Conservation (phyloP, 805 yeast genomes). For the Metschnikowia lunata region DNA sequence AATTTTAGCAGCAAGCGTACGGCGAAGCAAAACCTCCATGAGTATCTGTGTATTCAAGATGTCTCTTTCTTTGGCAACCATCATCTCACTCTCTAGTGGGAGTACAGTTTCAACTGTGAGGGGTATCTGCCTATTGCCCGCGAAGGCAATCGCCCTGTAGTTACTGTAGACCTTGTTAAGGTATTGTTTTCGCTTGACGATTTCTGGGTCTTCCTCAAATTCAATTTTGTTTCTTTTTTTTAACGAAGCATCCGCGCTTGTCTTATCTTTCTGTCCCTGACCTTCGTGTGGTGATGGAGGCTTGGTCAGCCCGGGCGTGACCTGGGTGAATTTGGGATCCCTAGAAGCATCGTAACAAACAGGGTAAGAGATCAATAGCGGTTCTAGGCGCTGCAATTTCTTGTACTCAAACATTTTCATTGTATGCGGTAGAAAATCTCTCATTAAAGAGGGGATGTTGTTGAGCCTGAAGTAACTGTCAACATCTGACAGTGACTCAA, state of each 20-base stretch:
- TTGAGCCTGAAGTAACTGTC: slow-evolving; percentile 16
- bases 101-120: slow-evolving; percentile 27
- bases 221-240: too few relatives aligned
- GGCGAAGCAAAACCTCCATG: slow-evolving; percentile 36
- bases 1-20: slow-evolving; percentile 41
- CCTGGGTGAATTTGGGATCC: slow-evolving; percentile 6
- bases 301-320: not conserved
- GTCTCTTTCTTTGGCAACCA: slow-evolving; percentile 24
- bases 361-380: slow-evolving; percentile 9
- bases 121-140: slow-evolving; percentile 18
- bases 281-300: not conserved
- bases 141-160: slow-evolving; percentile 27
- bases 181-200: slow-evolving; percentile 16
- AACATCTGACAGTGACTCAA: slow-evolving; percentile 14
- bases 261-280: not conserved
- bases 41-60: slow-evolving; percentile 28
- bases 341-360: slow-evolving; percentile 9
- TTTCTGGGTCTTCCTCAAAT: slow-evolving; percentile 4
- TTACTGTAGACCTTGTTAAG: slow-evolving; percentile 20
- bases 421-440: slow-evolving; percentile 26
- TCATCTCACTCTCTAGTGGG: slow-evolving; percentile 27
- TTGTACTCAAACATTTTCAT: slow-evolving; percentile 25
- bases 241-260: not conserved
- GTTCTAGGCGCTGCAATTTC: slow-evolving; percentile 13
- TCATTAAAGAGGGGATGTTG: slow-evolving; percentile 21